phyloP scores from a whole-genome alignment of 2,329 filamentous ascomycete species.

The Beauveria rudraprayagi region DNA sequence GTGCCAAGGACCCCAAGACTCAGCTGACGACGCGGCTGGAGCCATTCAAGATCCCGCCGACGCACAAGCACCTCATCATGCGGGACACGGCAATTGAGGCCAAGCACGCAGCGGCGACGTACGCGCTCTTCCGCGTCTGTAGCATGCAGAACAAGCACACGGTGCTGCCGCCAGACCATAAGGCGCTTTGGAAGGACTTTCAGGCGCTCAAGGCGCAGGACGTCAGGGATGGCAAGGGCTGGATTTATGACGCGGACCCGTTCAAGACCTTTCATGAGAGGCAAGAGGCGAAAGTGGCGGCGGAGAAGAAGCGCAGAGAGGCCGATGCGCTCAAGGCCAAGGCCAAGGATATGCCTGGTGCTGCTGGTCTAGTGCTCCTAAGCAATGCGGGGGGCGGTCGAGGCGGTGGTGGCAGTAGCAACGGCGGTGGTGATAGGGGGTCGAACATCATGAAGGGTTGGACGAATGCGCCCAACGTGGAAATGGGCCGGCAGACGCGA shows the following conservation, averaged over 20 bases:
- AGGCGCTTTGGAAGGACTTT: conserved; percentile 87
- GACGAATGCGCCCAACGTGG: conserved; percentile 79
- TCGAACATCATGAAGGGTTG: conserved; percentile 60
- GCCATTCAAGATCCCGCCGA: conserved; percentile 71
- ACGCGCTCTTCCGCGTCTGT: conserved; percentile 82
- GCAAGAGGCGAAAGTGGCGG: conserved; percentile 65
- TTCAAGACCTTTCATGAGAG: conserved; percentile 74
- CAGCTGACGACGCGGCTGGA: conserved; percentile 66
- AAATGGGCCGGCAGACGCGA: conserved; percentile 79
- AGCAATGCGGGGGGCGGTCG: conserved; percentile 30
- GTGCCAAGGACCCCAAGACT: conserved; percentile 70
- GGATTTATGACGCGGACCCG: conserved; percentile 94
- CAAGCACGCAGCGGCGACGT: conserved; percentile 86
- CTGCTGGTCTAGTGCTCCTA: conserved; percentile 46
- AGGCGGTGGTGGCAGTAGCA: not conserved
- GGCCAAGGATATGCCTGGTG: conserved; percentile 54
- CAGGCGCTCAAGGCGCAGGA: conserved; percentile 74
- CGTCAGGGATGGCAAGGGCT: conserved; percentile 64
- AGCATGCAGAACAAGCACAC: conserved; percentile 95
- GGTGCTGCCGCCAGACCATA: conserved; percentile 85
- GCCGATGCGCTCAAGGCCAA: conserved; percentile 60
- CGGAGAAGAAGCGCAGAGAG: conserved; percentile 74
- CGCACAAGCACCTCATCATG: conserved; percentile 66
- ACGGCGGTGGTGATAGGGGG: conserved; percentile 17
- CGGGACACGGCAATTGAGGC: conserved; percentile 82